Conservation (phyloP, 2,329 filamentous ascomycete genomes). For the Berkeleyomyces basicola region DNA sequence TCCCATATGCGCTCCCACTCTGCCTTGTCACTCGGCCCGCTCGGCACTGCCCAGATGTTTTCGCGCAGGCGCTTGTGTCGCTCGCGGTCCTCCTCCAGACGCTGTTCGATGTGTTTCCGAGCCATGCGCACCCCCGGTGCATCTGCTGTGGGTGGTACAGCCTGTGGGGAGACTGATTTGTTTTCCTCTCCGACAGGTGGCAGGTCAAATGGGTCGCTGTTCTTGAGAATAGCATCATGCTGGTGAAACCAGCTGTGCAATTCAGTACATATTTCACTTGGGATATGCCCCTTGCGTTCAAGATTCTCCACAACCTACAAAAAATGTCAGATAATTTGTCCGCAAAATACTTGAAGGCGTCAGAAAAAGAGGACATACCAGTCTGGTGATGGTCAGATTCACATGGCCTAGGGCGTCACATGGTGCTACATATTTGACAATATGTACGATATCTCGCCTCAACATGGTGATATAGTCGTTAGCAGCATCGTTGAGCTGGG, state of each 20-base stretch:
- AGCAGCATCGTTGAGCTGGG: constrained; percentile 31
- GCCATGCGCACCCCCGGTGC: constrained; percentile 32
- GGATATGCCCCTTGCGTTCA: constrained; percentile 53
- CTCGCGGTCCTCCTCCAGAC: constrained; percentile 93
- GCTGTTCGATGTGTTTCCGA: constrained; percentile 80
- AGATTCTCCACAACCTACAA: constrained; percentile 50
- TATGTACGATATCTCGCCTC: constrained; percentile 75
- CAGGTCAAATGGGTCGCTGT: constrained; percentile 3
- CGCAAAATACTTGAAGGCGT: background rate
- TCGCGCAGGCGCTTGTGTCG: constrained; percentile 83
- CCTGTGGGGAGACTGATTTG: background rate
- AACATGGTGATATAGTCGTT: constrained; percentile 79
- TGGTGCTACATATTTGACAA: constrained; percentile 84
- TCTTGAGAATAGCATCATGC: constrained; percentile 40
- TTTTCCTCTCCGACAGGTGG: background rate
- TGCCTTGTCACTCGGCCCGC: constrained; percentile 36
- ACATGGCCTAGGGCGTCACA: constrained; percentile 75
- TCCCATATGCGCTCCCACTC: constrained; percentile 77
- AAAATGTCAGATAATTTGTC: background rate
- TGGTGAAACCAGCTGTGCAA: constrained; percentile 73
- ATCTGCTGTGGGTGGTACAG: constrained; percentile 20
- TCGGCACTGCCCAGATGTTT: constrained; percentile 77
- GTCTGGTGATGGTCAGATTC: constrained; percentile 83
- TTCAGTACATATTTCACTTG: constrained; percentile 56
- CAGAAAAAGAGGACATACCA: constrained; percentile 33